Percentiles rank a stretch among this genome's conserved stretches.
Conservation (phyloP, 148 eudicot species). For the Dianthus caryophyllus region DNA sequence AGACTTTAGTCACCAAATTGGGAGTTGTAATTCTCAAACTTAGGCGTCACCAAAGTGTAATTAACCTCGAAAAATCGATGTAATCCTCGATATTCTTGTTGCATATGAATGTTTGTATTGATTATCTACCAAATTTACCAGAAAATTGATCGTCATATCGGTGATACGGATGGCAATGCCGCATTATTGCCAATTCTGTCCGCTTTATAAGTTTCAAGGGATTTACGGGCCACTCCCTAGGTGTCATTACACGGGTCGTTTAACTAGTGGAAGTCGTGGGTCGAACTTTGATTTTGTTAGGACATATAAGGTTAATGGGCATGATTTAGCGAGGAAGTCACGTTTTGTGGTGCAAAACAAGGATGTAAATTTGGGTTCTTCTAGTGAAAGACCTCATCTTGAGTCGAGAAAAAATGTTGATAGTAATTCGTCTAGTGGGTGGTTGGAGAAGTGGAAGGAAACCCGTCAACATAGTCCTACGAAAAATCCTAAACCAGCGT, state of each 20-base stretch:
- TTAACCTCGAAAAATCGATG: too few relatives aligned
- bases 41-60: too few relatives aligned
- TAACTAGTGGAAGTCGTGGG: conserved; percentile 26
- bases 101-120: neutral
- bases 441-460: conserved; percentile 81
- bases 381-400: conserved; percentile 22
- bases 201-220: conserved; percentile 50
- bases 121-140: conserved; percentile 7
- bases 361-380: conserved; percentile 1
- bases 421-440: conserved; percentile 35
- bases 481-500: conserved; percentile 34
- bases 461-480: conserved; percentile 31
- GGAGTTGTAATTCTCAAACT: too few relatives aligned
- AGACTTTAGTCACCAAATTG: too few relatives aligned
- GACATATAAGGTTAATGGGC: conserved; percentile 22
- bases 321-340: conserved; percentile 25
- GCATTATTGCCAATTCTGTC: conserved; percentile 49
- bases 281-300: conserved; percentile 15
- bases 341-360: conserved; percentile 25
- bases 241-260: conserved; percentile 37
- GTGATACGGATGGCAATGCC: conserved; percentile 36
- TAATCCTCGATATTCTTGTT: too few relatives aligned
- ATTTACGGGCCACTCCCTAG: conserved; percentile 44
- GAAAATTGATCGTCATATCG: conserved; percentile 6
- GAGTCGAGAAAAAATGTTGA: conserved; percentile 17